Evolutionary conservation across 371 early-diverging fungal genomes (phyloP).

Genomic region (Lichtheimia corymbifera): DNA sequence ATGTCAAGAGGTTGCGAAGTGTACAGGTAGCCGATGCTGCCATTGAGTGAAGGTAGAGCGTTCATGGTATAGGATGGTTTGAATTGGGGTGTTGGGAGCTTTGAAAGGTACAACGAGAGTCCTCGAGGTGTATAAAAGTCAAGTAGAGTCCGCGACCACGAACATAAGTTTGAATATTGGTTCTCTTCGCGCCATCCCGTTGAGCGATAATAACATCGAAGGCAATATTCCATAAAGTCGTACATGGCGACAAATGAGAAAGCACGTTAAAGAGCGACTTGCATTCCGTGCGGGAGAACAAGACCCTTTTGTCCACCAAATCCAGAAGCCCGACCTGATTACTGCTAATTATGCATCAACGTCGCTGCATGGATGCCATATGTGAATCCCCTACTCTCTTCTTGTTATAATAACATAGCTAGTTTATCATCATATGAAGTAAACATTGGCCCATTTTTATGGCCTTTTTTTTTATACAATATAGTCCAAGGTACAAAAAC

Average conservation of each 20-base stretch:
- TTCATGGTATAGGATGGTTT: conserved; percentile 78
- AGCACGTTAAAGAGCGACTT: too few species aligned
- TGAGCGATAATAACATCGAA: conserved; percentile 74
- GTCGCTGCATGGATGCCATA: too few species aligned
- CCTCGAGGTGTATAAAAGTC: conserved; percentile 81
- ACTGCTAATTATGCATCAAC: too few species aligned
- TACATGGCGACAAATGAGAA: conserved; percentile 46
- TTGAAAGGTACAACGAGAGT: conserved; percentile 70
- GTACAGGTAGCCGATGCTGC: conserved; percentile 82
- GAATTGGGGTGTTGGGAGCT: conserved; percentile 72
- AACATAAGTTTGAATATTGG: conserved; percentile 76
- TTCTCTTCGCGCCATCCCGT: conserved; percentile 80
- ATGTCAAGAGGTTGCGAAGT: conserved; percentile 71
- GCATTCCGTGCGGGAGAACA: too few species aligned
- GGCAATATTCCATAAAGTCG: conserved; percentile 84
- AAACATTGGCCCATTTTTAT: too few species aligned
- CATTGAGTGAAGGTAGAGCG: conserved; percentile 65
- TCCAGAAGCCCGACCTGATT: background rate
- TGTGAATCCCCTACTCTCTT: too few species aligned
- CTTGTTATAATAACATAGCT: too few species aligned
- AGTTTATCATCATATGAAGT: too few species aligned
- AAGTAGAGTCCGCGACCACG: conserved; percentile 71
- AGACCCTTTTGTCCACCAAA: background rate
- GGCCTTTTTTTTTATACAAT: too few species aligned
- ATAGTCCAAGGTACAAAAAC: too few species aligned